Evolutionary conservation across 768 basidiomycete genomes (phyloP).

Genomic region (Macrolepiota dolichaula): DNA sequence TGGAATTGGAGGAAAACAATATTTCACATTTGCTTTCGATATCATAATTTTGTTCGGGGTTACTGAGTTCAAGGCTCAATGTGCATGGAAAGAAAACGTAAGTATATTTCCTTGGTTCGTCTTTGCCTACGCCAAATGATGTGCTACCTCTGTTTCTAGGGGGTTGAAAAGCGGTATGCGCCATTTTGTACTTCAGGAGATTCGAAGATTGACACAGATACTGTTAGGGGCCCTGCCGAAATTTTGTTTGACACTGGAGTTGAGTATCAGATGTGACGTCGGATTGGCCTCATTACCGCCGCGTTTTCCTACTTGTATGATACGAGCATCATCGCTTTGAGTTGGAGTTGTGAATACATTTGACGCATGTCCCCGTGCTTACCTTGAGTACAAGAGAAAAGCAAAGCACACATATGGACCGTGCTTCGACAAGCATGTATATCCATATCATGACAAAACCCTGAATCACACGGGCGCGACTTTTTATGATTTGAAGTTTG

Average conservation of each 20-base stretch:
- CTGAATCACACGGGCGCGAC: too few species aligned
- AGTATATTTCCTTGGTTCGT: not conserved
- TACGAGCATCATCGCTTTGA: not conserved
- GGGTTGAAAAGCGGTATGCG: conserved; percentile 14
- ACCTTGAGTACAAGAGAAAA: too few species aligned
- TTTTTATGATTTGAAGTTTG: too few species aligned
- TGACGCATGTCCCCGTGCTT: too few species aligned
- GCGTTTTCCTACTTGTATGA: too few species aligned
- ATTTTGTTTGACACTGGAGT: not conserved
- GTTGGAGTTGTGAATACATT: too few species aligned
- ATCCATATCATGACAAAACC: too few species aligned
- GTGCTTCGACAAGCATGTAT: too few species aligned
- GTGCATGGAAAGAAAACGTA: conserved; percentile 15
- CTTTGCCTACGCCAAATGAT: not conserved
- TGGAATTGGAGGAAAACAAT: not conserved
- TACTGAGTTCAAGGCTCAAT: conserved; percentile 17
- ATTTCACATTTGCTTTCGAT: conserved; percentile 16
- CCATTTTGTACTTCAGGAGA: not conserved
- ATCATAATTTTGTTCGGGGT: conserved; percentile 16
- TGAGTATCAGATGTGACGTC: not conserved
- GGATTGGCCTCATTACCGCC: not conserved
- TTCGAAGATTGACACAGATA: not conserved
- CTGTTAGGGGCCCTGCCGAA: not conserved
- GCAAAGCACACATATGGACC: too few species aligned
- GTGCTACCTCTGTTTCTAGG: not conserved